A percentile compares a stretch with the other conserved stretches of the same genome.
Evolutionary conservation across 352 stramenopile species (phyloP).

Genomic region (Aphanomyces stellatus): DNA sequence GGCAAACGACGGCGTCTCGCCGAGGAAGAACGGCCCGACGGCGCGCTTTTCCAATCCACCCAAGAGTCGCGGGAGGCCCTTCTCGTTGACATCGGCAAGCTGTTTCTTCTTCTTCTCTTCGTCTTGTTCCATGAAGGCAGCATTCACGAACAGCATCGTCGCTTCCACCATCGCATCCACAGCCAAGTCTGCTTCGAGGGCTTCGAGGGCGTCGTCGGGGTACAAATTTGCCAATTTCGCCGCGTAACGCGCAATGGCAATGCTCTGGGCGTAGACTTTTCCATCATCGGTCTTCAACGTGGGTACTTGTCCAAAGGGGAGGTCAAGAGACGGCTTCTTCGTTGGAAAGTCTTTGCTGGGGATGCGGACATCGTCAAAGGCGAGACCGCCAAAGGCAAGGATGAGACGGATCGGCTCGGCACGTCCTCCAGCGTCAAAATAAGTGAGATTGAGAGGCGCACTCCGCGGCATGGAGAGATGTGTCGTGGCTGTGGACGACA

Average conservation of each 20-base stretch:
- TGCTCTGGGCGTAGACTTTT: slow-evolving; percentile 40
- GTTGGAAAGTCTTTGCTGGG: neutral
- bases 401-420: slow-evolving; percentile 42
- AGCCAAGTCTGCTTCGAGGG: slow-evolving; percentile 38
- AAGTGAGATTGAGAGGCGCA: slow-evolving; percentile 41
- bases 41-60: slow-evolving; percentile 35
- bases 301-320: slow-evolving; percentile 40
- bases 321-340: neutral
- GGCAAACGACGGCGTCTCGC: slow-evolving; percentile 30
- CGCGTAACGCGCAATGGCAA: slow-evolving; percentile 49
- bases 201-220: slow-evolving; percentile 31
- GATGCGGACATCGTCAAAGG: slow-evolving; percentile 44
- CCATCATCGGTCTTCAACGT: slow-evolving; percentile 37
- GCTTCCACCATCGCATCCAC: slow-evolving; percentile 33
- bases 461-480: too few relatives aligned
- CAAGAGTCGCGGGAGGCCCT: slow-evolving; percentile 31
- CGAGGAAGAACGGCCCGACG: slow-evolving; percentile 38
- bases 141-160: slow-evolving; percentile 25
- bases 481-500: too few relatives aligned
- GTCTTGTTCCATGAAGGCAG: slow-evolving; percentile 28
- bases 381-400: slow-evolving; percentile 32
- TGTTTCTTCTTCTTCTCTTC: slow-evolving; percentile 30
- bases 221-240: slow-evolving; percentile 40
- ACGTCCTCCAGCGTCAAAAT: slow-evolving; percentile 37
- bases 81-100: slow-evolving; percentile 23